Evolutionary conservation across 495 filamentous ascomycete species (phyloP).

Genomic region (Astrocystis sublimbata): DNA sequence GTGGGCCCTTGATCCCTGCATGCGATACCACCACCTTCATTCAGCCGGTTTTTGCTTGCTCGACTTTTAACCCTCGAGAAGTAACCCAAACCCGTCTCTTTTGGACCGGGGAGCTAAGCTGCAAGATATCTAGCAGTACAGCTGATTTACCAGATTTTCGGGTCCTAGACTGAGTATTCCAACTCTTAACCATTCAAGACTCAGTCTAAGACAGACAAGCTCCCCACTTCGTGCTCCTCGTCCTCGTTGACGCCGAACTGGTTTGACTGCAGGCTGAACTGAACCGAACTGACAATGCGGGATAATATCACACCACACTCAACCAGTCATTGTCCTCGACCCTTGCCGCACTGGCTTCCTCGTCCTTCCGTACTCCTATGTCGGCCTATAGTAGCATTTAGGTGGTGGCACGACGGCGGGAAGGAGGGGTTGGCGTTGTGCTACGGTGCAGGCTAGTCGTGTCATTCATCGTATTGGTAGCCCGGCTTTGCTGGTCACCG

Average conservation of each 20-base stretch:
- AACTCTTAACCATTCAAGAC: not conserved
- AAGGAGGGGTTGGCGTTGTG: constrained; percentile 1
- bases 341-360: not conserved
- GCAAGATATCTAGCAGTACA: not conserved
- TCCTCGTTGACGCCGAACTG: too few species aligned
- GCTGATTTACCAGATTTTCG: not conserved
- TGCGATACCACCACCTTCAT: not conserved
- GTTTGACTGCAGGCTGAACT: too few species aligned
- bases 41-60: constrained; percentile 2
- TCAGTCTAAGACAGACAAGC: not conserved
- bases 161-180: not conserved
- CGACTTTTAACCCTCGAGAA: not conserved
- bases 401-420: not conserved
- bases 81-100: not conserved
- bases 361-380: not conserved
- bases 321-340: not conserved
- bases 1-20: not conserved
- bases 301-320: constrained; percentile 7
- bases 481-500: not conserved
- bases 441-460: not conserved
- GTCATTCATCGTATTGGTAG: not conserved
- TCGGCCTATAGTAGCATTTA: not conserved
- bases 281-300: not conserved
- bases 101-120: not conserved
- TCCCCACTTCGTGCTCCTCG: not conserved